Percentiles rank a stretch among this genome's conserved stretches.
These are phyloP conservation scores for Starmera pachycereana DNA, from an alignment of 805 yeast species.

Conservation along the genomic window DNA sequence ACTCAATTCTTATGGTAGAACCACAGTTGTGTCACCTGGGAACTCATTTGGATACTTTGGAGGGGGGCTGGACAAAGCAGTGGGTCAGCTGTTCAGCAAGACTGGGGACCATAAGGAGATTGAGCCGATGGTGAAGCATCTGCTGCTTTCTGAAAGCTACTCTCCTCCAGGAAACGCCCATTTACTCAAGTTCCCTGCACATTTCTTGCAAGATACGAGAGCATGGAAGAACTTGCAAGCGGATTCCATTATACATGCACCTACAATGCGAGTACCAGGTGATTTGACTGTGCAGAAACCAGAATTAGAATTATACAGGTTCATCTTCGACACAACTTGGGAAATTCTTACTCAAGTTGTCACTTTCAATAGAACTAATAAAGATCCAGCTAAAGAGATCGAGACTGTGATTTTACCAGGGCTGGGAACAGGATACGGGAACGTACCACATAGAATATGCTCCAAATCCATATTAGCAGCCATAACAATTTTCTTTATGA, in stretches of 20 bases:
- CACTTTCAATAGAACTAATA: background rate
- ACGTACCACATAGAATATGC: constrained; percentile 21
- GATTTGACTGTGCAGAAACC: background rate
- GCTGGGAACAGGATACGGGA: constrained; percentile 31
- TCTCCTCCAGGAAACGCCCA: constrained; percentile 19
- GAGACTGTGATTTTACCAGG: constrained; percentile 25
- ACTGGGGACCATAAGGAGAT: constrained; percentile 9
- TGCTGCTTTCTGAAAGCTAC: constrained; percentile 18
- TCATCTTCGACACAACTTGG: constrained; percentile 30
- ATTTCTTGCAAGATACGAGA: constrained; percentile 11
- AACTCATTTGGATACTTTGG: constrained; percentile 29
- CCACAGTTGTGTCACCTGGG: constrained; percentile 30
- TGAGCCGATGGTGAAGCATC: constrained; percentile 15
- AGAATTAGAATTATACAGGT: constrained; percentile 6
- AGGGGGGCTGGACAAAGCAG: constrained; percentile 29
- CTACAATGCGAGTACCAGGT: constrained; percentile 31
- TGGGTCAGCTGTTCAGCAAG: constrained; percentile 20
- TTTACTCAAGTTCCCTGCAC: constrained; percentile 16
- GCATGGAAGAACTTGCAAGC: constrained; percentile 22
- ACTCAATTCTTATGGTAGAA: background rate
- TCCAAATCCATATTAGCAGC: constrained; percentile 27
- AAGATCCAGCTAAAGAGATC: constrained; percentile 11
- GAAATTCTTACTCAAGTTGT: constrained; percentile 17
- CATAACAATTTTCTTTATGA: constrained; percentile 15
- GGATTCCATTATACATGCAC: constrained; percentile 24